phyloP scores from a whole-genome alignment of 257 asterid genomes.

The Solanum bukasovii region DNA sequence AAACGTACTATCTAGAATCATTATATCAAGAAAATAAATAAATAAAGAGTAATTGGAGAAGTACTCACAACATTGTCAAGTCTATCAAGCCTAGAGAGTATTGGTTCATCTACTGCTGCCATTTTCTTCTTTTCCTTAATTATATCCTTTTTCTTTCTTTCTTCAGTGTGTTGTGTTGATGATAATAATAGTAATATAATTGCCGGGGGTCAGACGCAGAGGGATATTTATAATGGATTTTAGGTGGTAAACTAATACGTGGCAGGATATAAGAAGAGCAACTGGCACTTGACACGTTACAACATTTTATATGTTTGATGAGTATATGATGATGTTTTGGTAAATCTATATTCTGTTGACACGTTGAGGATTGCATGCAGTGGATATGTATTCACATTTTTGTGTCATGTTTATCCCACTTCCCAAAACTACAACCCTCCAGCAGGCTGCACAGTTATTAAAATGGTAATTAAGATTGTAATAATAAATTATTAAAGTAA shows the following conservation, averaged over 20 bases:
- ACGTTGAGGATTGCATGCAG: background rate
- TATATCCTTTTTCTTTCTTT: background rate
- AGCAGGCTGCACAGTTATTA: too few species aligned
- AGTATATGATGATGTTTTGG: background rate
- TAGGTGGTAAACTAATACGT: background rate
- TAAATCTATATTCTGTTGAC: background rate
- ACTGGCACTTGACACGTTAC: background rate
- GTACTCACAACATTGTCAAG: slow-evolving; percentile 45
- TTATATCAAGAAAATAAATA: background rate
- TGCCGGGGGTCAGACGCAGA: background rate
- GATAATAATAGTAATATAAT: background rate
- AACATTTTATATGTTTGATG: background rate
- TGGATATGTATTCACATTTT: background rate
- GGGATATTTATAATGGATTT: background rate
- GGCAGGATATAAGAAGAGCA: background rate
- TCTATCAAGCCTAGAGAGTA: slow-evolving; percentile 48
- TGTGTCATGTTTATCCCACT: background rate
- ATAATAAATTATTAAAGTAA: too few species aligned
- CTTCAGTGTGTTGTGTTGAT: background rate
- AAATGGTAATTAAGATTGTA: too few species aligned
- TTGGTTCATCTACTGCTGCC: slow-evolving; percentile 46
- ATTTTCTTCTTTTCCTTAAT: background rate
- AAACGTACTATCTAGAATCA: background rate
- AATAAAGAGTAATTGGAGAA: background rate
- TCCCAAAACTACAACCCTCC: background rate